Evolutionary conservation across 805 yeast genomes (phyloP).

Genomic region (Wickerhamiella galacta): DNA sequence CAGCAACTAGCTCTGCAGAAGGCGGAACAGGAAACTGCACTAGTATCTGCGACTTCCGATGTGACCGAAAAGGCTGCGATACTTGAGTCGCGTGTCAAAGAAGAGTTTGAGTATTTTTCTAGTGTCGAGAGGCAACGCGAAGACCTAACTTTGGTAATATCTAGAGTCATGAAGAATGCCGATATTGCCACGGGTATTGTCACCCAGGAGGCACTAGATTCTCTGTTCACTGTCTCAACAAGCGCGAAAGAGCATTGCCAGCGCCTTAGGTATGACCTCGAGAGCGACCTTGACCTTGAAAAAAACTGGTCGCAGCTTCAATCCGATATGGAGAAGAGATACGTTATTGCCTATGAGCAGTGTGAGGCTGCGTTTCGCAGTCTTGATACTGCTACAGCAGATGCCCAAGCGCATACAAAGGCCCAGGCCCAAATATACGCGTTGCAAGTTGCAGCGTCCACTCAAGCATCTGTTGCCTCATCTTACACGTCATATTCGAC

Average conservation of each 20-base stretch:
- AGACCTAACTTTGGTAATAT: conserved; percentile 6
- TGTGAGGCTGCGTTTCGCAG: conserved; percentile 19
- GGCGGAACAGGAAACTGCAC: no score
- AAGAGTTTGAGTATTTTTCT: neutral
- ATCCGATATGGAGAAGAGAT: conserved; percentile 21
- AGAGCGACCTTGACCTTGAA: conserved; percentile 19
- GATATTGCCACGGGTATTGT: conserved; percentile 12
- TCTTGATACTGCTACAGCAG: conserved; percentile 9
- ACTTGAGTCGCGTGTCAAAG: conserved; percentile 11
- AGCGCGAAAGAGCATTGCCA: conserved; percentile 9
- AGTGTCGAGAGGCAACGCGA: conserved; percentile 6
- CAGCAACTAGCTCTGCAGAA: no score
- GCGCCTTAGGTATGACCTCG: conserved; percentile 13
- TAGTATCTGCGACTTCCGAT: no score
- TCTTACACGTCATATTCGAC: conserved; percentile 3
- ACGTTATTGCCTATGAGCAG: conserved; percentile 20
- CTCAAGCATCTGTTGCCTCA: conserved; percentile 1
- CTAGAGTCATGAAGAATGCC: conserved; percentile 7
- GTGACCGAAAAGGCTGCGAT: no score
- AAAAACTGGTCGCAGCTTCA: conserved; percentile 23
- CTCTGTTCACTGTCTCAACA: conserved; percentile 9
- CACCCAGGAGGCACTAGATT: conserved; percentile 4
- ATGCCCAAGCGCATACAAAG: conserved; percentile 10
- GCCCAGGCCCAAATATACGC: conserved; percentile 6
- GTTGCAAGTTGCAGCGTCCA: neutral